These are phyloP conservation scores for Uromyces viciae-fabae DNA, from an alignment of 1,284 basidiomycete species.

Conservation along the genomic window DNA sequence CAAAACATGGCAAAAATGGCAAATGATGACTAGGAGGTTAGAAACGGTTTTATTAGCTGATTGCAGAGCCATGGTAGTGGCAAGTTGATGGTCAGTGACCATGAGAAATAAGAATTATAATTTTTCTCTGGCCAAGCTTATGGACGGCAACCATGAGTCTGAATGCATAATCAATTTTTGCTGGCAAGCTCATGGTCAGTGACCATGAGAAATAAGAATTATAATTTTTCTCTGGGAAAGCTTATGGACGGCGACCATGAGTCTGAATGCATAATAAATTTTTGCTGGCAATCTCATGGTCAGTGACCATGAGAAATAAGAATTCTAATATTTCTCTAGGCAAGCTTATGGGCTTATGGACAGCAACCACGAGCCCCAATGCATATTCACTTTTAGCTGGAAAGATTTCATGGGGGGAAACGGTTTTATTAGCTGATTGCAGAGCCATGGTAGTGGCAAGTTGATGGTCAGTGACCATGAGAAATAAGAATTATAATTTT, in stretches of 20 bases:
- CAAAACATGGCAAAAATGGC: too few species aligned
- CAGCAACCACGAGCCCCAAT: neutral
- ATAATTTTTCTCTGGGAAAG: too few species aligned
- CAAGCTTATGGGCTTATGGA: neutral
- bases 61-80: neutral
- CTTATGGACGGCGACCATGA: neutral
- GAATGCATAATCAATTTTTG: too few species aligned
- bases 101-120: neutral
- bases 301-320: neutral
- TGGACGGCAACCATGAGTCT: neutral
- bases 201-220: too few species aligned
- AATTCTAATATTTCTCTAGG: neutral
- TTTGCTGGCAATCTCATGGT: neutral
- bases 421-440: neutral
- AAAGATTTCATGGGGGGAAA: neutral
- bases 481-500: too few species aligned
- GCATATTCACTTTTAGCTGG: too few species aligned
- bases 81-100: neutral
- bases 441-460: neutral
- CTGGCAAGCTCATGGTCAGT: neutral
- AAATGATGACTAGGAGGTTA: too few species aligned
- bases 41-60: too few species aligned
- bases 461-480: too few species aligned
- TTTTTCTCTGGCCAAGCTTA: neutral
- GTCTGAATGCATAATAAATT: too few species aligned